Evolutionary conservation across 139 green algal genomes (phyloP).

Genomic region (Volvox africanus): DNA sequence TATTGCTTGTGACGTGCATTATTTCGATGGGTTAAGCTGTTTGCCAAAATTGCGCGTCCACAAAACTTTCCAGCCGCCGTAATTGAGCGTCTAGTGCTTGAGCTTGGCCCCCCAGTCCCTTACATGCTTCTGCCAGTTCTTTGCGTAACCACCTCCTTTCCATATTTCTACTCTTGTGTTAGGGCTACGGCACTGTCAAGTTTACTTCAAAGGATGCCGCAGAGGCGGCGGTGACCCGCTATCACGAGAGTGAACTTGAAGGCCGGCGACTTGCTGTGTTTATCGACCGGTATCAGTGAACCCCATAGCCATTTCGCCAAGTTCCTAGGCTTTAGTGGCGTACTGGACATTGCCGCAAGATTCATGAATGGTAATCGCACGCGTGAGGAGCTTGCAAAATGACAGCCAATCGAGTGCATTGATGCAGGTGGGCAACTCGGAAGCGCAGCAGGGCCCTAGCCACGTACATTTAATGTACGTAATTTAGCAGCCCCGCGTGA

Average conservation of each 20-base stretch:
- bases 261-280: slow-evolving; percentile 87
- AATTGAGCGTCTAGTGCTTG: no score
- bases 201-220: slow-evolving; percentile 84
- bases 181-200: slow-evolving; percentile 91
- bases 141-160: no score
- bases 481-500: not conserved
- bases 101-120: no score
- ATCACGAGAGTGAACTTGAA: slow-evolving; percentile 87
- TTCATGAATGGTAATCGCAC: not conserved
- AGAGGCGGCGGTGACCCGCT: slow-evolving; percentile 78
- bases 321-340: not conserved
- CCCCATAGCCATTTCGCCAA: not conserved
- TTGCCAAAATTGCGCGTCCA: no score
- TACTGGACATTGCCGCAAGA: not conserved
- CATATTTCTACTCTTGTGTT: not conserved
- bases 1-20: no score
- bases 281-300: slow-evolving; percentile 76
- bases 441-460: not conserved
- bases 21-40: no score
- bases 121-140: no score
- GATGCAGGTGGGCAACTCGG: not conserved
- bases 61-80: no score
- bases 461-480: slow-evolving; percentile 18
- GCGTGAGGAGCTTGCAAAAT: not conserved
- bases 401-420: slow-evolving; percentile 1